Percentiles rank a stretch among this genome's conserved stretches.
Evolutionary conservation across 2,329 filamentous ascomycete species (phyloP).

Genomic region (Alternaria consortialis): DNA sequence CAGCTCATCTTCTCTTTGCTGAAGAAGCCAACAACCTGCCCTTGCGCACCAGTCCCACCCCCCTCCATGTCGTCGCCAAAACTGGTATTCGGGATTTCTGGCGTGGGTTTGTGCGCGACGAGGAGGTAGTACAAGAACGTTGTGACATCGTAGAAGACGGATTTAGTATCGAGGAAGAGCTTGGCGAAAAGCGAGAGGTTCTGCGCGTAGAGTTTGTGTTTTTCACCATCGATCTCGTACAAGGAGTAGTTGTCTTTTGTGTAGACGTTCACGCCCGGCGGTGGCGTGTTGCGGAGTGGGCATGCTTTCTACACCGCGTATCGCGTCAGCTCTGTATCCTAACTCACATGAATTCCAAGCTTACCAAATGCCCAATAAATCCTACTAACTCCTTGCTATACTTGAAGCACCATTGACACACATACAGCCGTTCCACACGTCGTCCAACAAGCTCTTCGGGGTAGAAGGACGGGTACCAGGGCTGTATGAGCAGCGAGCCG

Average conservation of each 20-base stretch:
- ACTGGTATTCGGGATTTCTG: slow-evolving; percentile 44
- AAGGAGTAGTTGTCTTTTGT: slow-evolving; percentile 82
- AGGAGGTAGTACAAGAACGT: slow-evolving; percentile 96
- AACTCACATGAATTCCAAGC: neutral
- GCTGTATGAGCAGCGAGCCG: slow-evolving; percentile 82
- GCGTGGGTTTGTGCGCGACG: slow-evolving; percentile 70
- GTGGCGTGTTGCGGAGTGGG: slow-evolving; percentile 52
- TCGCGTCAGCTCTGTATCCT: neutral
- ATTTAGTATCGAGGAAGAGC: slow-evolving; percentile 97
- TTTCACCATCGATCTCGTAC: slow-evolving; percentile 91
- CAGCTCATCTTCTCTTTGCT: slow-evolving; percentile 98
- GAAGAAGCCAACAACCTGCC: slow-evolving; percentile 90
- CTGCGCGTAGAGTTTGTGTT: slow-evolving; percentile 88
- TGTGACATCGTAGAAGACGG: slow-evolving; percentile 94
- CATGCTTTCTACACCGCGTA: slow-evolving; percentile 53
- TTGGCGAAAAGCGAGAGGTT: slow-evolving; percentile 97
- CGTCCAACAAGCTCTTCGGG: slow-evolving; percentile 67
- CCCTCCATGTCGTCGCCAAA: slow-evolving; percentile 22
- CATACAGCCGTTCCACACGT: slow-evolving; percentile 69
- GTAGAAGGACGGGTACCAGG: slow-evolving; percentile 95
- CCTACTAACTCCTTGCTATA: slow-evolving; percentile 71
- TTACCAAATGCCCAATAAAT: slow-evolving; percentile 57
- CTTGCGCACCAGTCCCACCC: slow-evolving; percentile 5
- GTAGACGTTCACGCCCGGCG: slow-evolving; percentile 80
- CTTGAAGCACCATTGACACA: slow-evolving; percentile 94